These are phyloP conservation scores for Aureobasidium sp. DNA, from an alignment of 2,329 filamentous ascomycete species.

Conservation along the genomic window DNA sequence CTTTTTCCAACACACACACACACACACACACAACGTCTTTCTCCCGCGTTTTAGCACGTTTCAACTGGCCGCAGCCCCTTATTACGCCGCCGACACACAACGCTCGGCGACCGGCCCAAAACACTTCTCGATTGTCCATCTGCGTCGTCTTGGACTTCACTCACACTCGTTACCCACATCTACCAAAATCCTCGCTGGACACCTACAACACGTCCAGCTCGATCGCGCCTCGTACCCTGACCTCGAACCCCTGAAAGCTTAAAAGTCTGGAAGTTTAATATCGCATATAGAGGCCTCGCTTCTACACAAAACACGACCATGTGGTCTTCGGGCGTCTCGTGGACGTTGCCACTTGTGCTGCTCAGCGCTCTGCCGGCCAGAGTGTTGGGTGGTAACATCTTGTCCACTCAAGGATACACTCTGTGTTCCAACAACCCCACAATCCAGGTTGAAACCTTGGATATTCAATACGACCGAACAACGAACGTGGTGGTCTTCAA, in stretches of 20 bases:
- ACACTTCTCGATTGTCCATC: neutral
- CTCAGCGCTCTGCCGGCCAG: conserved; percentile 32
- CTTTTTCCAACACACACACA: conserved; percentile 9
- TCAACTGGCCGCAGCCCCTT: conserved; percentile 5
- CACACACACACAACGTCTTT: conserved; percentile 7
- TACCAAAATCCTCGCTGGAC: neutral
- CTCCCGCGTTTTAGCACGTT: conserved; percentile 7
- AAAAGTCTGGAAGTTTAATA: conserved; percentile 1
- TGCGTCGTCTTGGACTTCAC: conserved; percentile 2
- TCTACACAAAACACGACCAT: conserved; percentile 17
- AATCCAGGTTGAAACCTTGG: conserved; percentile 63
- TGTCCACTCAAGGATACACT: conserved; percentile 72
- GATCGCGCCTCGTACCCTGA: neutral
- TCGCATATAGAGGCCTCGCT: neutral
- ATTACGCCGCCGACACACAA: conserved; percentile 8
- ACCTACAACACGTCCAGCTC: neutral
- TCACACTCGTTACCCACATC: conserved; percentile 4
- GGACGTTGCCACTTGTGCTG: conserved; percentile 22
- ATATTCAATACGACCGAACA: conserved; percentile 70
- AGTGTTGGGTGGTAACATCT: conserved; percentile 58
- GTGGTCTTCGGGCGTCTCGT: conserved; percentile 20
- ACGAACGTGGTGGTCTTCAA: conserved; percentile 71
- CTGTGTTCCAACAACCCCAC: conserved; percentile 54
- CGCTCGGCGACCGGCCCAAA: neutral
- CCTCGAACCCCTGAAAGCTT: conserved; percentile 2